A percentile compares a stretch with the other conserved stretches of the same genome.
These are phyloP conservation scores for Ramaria sp. DNA, from an alignment of 768 basidiomycete species.

Conservation along the genomic window DNA sequence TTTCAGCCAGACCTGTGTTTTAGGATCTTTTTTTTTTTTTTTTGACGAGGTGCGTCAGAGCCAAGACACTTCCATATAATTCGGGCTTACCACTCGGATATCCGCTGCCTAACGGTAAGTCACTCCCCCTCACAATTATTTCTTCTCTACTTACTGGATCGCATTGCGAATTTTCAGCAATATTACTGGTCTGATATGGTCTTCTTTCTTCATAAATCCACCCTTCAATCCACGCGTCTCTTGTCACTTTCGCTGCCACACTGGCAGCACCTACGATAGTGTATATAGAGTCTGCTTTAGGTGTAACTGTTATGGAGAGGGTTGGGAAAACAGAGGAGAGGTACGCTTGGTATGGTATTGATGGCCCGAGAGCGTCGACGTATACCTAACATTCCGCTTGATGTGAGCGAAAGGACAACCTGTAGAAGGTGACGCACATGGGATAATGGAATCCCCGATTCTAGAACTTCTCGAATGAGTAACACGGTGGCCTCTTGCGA, in stretches of 20 bases:
- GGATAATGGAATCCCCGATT: conserved; percentile 66
- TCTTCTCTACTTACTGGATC: not conserved
- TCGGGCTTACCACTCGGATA: conserved; percentile 46
- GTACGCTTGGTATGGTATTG: conserved; percentile 75
- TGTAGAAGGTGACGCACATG: conserved; percentile 37
- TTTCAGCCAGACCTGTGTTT: conserved; percentile 81
- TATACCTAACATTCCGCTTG: conserved; percentile 47
- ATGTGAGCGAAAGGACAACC: not conserved
- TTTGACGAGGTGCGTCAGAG: not conserved
- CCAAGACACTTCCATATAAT: not conserved
- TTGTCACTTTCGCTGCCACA: conserved; percentile 95
- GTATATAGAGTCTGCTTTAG: conserved; percentile 92
- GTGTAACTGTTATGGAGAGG: conserved; percentile 78
- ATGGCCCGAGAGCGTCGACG: conserved; percentile 89
- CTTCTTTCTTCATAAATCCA: conserved; percentile 67
- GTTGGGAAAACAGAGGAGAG: conserved; percentile 73
- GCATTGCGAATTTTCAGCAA: not conserved
- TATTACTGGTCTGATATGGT: not conserved
- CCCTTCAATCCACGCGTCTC: conserved; percentile 79
- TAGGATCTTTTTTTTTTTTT: no score
- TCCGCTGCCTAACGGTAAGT: conserved; percentile 55
- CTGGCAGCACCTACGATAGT: conserved; percentile 96
- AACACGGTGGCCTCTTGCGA: conserved; percentile 83
- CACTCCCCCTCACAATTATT: conserved; percentile 6
- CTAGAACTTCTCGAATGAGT: conserved; percentile 77